phyloP scores from a whole-genome alignment of 306 rosid genomes.

The Cicer chorassanicum region DNA sequence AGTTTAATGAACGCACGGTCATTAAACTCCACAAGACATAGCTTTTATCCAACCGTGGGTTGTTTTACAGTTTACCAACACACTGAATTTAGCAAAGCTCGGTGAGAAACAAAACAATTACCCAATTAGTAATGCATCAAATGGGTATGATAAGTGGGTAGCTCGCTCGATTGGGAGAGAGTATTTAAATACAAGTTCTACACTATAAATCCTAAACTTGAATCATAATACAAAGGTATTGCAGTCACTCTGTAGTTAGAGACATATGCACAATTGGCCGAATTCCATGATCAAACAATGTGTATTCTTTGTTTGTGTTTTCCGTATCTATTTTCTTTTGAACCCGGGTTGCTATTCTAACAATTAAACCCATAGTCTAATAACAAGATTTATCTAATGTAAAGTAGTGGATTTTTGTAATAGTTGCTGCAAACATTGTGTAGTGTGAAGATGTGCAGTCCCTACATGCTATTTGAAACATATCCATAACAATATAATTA shows the following conservation, averaged over 20 bases:
- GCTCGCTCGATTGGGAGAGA: too few relatives aligned
- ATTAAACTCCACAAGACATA: neutral
- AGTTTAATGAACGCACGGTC: neutral
- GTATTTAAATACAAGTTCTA: too few relatives aligned
- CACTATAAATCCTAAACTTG: too few relatives aligned
- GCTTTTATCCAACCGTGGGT: neutral
- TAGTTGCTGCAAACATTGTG: constrained; percentile 29
- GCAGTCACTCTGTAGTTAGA: too few relatives aligned
- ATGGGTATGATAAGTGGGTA: too few relatives aligned
- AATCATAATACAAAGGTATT: too few relatives aligned
- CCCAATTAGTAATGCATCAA: too few relatives aligned
- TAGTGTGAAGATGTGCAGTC: constrained; percentile 31
- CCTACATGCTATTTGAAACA: constrained; percentile 39
- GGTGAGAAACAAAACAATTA: neutral
- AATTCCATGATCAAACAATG: too few relatives aligned
- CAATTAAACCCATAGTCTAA: neutral
- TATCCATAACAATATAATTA: constrained; percentile 27
- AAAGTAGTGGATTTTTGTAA: constrained; percentile 32
- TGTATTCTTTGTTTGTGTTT: too few relatives aligned
- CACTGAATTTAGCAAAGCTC: constrained; percentile 9
- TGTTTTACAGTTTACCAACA: neutral
- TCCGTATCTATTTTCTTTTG: too few relatives aligned
- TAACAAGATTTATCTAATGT: constrained; percentile 10
- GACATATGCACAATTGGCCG: too few relatives aligned
- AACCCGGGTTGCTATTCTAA: too few relatives aligned